A percentile compares a stretch with the other conserved stretches of the same genome.
phyloP scores from a whole-genome alignment of 306 rosid species.

The Sphenostylis stenocarpa region DNA sequence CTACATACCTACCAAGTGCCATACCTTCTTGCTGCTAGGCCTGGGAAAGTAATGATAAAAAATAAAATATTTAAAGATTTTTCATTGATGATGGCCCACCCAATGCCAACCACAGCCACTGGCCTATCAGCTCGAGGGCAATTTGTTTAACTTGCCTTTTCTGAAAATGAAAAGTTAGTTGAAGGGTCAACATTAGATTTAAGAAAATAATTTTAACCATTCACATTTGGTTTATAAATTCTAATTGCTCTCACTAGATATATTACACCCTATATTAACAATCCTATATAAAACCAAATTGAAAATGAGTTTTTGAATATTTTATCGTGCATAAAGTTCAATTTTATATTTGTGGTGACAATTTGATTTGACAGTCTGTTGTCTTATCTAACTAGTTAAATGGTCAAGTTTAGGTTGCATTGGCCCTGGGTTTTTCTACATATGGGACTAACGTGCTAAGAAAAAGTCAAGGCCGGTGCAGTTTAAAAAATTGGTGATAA shows the following conservation, averaged over 20 bases:
- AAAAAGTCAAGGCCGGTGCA: no score
- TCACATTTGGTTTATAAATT: background rate
- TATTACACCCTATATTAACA: background rate
- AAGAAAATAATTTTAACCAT: background rate
- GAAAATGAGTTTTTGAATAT: background rate
- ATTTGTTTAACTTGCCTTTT: background rate
- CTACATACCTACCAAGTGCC: conserved; percentile 2
- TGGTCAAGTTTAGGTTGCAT: background rate
- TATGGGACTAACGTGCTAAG: no score
- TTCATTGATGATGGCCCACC: background rate
- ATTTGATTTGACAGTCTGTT: background rate
- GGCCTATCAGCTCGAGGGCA: background rate
- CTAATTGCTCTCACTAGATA: background rate
- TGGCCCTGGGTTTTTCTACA: no score
- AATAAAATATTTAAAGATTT: background rate
- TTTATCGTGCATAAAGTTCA: background rate
- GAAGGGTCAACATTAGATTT: background rate
- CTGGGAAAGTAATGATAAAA: background rate
- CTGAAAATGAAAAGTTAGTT: background rate
- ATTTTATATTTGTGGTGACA: background rate
- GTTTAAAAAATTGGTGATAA: no score
- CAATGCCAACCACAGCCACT: background rate
- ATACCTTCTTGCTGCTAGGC: background rate
- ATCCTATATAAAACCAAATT: background rate
- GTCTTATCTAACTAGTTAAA: background rate